Percentiles rank a stretch among this genome's conserved stretches.
Evolutionary conservation across 805 yeast species (phyloP).

Genomic region (Lipomyces japonicus): DNA sequence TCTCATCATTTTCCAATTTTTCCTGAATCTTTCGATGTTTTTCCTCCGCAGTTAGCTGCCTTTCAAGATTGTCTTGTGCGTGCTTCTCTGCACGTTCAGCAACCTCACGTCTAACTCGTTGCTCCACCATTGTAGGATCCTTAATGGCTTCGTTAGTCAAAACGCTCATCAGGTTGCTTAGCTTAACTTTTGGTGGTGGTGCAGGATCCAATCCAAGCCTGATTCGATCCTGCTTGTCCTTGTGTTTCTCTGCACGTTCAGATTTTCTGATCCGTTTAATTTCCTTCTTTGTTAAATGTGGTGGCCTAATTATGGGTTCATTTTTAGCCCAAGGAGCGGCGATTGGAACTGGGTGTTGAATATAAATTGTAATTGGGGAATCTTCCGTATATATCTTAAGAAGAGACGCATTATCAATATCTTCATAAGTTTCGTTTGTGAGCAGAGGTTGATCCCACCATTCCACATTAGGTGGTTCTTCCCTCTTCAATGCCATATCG

Average conservation of each 20-base stretch:
- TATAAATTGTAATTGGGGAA: slow-evolving; percentile 59
- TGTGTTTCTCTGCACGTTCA: slow-evolving; percentile 57
- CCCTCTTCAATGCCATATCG: slow-evolving; percentile 49
- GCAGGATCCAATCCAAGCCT: slow-evolving; percentile 79
- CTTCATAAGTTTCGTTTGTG: slow-evolving; percentile 39
- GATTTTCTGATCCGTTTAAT: slow-evolving; percentile 67
- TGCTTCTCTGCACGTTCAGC: slow-evolving; percentile 59
- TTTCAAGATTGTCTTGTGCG: slow-evolving; percentile 52
- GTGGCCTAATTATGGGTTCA: slow-evolving; percentile 42
- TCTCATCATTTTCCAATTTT: slow-evolving; percentile 49
- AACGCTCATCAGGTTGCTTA: slow-evolving; percentile 81
- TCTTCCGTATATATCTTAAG: slow-evolving; percentile 38
- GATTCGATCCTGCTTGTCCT: slow-evolving; percentile 72
- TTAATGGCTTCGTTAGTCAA: slow-evolving; percentile 77
- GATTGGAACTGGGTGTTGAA: slow-evolving; percentile 78
- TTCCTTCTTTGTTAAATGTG: slow-evolving; percentile 74
- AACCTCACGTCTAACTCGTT: slow-evolving; percentile 64
- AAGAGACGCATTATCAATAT: slow-evolving; percentile 23
- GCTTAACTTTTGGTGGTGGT: slow-evolving; percentile 83
- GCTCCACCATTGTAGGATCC: slow-evolving; percentile 86
- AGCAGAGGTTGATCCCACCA: slow-evolving; percentile 85
- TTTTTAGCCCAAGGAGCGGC: slow-evolving; percentile 56
- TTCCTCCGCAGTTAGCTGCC: slow-evolving; percentile 61
- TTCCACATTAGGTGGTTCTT: slow-evolving; percentile 61
- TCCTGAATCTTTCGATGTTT: slow-evolving; percentile 47